These are phyloP conservation scores for Peronospora farinosa DNA, from an alignment of 352 stramenopile species.

Conservation along the genomic window DNA sequence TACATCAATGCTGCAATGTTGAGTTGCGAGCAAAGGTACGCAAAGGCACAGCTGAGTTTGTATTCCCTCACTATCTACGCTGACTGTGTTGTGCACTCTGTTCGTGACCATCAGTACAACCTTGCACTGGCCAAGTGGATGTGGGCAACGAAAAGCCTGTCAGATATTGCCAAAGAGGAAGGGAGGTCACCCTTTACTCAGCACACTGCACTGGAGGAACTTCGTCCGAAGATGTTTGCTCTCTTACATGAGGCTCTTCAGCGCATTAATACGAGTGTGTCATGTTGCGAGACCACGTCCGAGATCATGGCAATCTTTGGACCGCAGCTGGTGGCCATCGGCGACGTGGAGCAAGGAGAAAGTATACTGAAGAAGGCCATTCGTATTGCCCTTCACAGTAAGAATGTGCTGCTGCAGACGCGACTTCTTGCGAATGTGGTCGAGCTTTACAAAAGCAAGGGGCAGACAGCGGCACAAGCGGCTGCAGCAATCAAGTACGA, in stretches of 20 bases:
- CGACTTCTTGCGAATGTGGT: conserved; percentile 58
- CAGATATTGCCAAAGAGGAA: conserved; percentile 1
- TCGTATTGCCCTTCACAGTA: conserved; percentile 43
- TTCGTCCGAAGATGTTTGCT: conserved; percentile 35
- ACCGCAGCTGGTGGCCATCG: conserved; percentile 36
- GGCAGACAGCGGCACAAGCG: conserved; percentile 33
- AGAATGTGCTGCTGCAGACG: conserved; percentile 66
- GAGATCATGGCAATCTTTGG: conserved; percentile 73
- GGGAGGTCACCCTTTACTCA: conserved; percentile 9
- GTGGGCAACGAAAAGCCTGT: conserved; percentile 48
- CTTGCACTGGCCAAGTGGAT: conserved; percentile 66
- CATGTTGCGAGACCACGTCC: conserved; percentile 48
- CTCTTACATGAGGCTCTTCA: conserved; percentile 49
- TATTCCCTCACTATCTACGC: not conserved
- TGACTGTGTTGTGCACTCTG: conserved; percentile 3
- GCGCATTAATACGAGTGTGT: conserved; percentile 35
- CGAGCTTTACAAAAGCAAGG: conserved; percentile 39
- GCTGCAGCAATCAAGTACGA: conserved; percentile 50
- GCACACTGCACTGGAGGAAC: conserved; percentile 37
- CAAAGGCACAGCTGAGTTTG: not conserved
- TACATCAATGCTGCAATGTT: conserved; percentile 43
- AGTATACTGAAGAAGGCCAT: conserved; percentile 55
- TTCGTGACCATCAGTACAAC: conserved; percentile 43
- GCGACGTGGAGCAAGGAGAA: conserved; percentile 45
- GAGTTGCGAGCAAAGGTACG: conserved; percentile 55